A percentile compares a stretch with the other conserved stretches of the same genome.
Evolutionary conservation across 2,329 filamentous ascomycete genomes (phyloP).

Genomic region (Colletotrichum sp.): DNA sequence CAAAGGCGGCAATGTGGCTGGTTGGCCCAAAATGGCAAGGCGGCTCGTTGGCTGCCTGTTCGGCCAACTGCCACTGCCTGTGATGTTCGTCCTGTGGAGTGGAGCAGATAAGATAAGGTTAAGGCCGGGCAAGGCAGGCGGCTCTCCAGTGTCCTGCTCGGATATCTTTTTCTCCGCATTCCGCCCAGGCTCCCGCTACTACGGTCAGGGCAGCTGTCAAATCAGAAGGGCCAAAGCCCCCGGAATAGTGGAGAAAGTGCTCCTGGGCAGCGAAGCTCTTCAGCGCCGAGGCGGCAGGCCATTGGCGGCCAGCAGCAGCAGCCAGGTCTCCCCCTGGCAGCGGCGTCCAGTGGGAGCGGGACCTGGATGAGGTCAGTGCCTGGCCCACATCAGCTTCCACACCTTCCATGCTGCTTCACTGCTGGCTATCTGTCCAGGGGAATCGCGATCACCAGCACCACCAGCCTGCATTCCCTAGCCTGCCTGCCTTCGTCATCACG

Average conservation of each 20-base stretch:
- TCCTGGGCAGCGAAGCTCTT: constrained; percentile 4
- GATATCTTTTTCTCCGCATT: constrained; percentile 14
- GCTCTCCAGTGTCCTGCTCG: not conserved
- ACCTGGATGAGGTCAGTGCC: constrained; percentile 19
- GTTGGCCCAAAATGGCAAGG: not conserved
- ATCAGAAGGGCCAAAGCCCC: not conserved
- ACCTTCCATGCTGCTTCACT: not conserved
- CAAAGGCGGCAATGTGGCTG: not conserved
- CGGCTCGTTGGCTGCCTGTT: not conserved
- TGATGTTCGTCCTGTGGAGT: not conserved
- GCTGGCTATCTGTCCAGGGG: constrained; percentile 11
- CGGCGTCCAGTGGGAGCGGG: constrained; percentile 4
- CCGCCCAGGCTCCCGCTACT: not conserved
- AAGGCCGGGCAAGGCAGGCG: not conserved
- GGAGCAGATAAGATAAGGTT: constrained; percentile 13
- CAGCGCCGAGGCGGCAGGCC: not conserved
- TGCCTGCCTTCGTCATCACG: not conserved
- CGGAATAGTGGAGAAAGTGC: not conserved
- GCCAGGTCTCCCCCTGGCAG: constrained; percentile 5
- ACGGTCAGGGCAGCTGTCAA: not conserved
- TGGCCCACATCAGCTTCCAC: constrained; percentile 17
- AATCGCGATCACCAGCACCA: constrained; percentile 5
- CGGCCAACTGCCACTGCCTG: not conserved
- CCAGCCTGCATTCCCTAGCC: not conserved
- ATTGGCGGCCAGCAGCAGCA: not conserved